Evolutionary conservation across 257 asterid species (phyloP).

Genomic region (Primulina tabacum): DNA sequence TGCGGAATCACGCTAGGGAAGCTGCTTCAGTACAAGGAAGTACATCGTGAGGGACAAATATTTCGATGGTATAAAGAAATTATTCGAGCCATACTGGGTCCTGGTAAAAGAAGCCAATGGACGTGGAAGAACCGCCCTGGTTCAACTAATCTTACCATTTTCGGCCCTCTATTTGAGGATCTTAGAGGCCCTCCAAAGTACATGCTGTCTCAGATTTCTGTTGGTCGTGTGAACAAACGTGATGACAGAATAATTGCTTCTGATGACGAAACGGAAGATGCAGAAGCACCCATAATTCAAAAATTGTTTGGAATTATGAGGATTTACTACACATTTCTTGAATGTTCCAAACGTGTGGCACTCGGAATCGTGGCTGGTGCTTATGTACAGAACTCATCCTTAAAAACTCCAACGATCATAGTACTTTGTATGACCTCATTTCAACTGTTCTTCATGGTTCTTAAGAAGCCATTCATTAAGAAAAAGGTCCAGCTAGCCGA

Average conservation of each 20-base stretch:
- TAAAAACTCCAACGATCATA: conserved; percentile 47
- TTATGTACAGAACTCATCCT: conserved; percentile 48
- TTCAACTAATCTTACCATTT: conserved; percentile 41
- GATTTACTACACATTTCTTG: conserved; percentile 76
- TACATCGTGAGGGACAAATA: conserved; percentile 63
- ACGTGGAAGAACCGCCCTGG: conserved; percentile 66
- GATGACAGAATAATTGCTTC: conserved; percentile 69
- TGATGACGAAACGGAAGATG: conserved; percentile 90
- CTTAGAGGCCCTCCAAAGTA: conserved; percentile 95
- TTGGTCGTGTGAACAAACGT: conserved; percentile 38
- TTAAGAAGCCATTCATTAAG: conserved; percentile 92
- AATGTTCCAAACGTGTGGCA: conserved; percentile 49
- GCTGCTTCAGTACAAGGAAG: conserved; percentile 88
- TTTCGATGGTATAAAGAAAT: conserved; percentile 90
- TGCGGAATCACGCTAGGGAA: conserved; percentile 74
- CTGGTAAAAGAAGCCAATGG: conserved; percentile 98
- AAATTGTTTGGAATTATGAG: conserved; percentile 84
- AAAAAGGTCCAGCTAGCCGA: conserved; percentile 77
- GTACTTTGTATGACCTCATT: conserved; percentile 59
- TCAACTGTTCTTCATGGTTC: conserved; percentile 89
- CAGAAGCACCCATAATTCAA: conserved; percentile 88
- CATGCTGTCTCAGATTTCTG: conserved; percentile 84
- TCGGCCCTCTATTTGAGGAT: conserved; percentile 90
- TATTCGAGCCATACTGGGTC: conserved; percentile 79
- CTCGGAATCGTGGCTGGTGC: conserved; percentile 73